These are phyloP conservation scores for Arabidopsis lyrata DNA, from an alignment of 441 rosid genomes.

Conservation along the genomic window DNA sequence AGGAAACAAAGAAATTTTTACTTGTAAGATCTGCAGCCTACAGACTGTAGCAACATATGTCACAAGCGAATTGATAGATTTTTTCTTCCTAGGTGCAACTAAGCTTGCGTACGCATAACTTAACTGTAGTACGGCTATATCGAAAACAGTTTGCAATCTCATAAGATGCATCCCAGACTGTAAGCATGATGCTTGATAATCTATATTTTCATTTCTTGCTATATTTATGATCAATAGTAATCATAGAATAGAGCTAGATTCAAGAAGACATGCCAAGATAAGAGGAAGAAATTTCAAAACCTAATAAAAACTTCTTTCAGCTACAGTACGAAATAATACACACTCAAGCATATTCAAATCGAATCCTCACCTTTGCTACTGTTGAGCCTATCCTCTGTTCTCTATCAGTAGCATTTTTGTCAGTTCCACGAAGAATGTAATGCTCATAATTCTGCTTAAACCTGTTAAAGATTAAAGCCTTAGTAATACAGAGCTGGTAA, in stretches of 20 bases:
- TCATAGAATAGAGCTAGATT: conserved; percentile 19
- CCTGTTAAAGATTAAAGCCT: conserved; percentile 53
- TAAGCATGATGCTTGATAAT: conserved; percentile 7
- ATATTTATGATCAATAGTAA: background rate
- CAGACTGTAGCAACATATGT: conserved; percentile 16
- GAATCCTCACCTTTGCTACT: conserved; percentile 80
- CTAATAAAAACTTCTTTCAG: conserved; percentile 13
- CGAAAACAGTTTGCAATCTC: conserved; percentile 5
- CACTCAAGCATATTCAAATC: conserved; percentile 25
- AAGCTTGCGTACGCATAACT: conserved; percentile 8
- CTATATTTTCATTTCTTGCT: background rate
- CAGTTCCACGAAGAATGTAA: conserved; percentile 85
- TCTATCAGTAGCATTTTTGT: conserved; percentile 89
- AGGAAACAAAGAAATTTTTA: background rate
- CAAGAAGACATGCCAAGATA: conserved; percentile 19
- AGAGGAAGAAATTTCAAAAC: conserved; percentile 13
- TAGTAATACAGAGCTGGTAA: conserved; percentile 40
- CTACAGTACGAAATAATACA: background rate
- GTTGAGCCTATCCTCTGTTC: conserved; percentile 90
- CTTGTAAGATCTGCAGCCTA: conserved; percentile 28
- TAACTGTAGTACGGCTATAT: background rate
- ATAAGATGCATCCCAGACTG: conserved; percentile 20
- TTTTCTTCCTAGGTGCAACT: conserved; percentile 7
- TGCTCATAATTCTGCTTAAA: conserved; percentile 85
- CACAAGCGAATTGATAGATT: conserved; percentile 24